Evolutionary conservation across 192 early-diverging fungal genomes (phyloP).

Genomic region (Backusella sp.): DNA sequence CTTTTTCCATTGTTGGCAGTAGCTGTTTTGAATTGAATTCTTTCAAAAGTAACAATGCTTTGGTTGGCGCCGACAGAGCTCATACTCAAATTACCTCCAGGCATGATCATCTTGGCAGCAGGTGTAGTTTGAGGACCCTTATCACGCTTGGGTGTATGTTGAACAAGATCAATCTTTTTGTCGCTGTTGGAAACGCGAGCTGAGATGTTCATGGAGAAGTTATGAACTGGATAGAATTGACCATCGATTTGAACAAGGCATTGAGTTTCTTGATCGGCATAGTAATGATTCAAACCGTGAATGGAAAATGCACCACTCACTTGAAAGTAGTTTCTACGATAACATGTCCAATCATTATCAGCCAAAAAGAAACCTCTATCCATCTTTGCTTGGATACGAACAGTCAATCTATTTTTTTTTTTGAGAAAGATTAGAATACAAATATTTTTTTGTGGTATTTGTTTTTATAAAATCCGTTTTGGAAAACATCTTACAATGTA

Average conservation of each 20-base stretch:
- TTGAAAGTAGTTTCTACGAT: conserved; percentile 93
- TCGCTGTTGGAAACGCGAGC: conserved; percentile 73
- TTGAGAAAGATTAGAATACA: not conserved
- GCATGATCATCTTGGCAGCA: conserved; percentile 53
- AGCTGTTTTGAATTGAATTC: conserved; percentile 96
- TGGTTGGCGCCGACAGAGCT: conserved; percentile 38
- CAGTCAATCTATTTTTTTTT: conserved; percentile 14
- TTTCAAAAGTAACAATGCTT: conserved; percentile 75
- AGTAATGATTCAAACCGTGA: conserved; percentile 26
- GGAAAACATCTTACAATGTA: conserved; percentile 36
- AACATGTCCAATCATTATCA: conserved; percentile 90
- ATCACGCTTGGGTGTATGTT: conserved; percentile 93
- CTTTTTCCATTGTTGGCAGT: conserved; percentile 96
- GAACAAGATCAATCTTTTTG: conserved; percentile 81
- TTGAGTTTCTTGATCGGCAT: conserved; percentile 50
- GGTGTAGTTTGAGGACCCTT: conserved; percentile 88
- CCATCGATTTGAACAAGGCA: conserved; percentile 72
- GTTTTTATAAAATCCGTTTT: not conserved
- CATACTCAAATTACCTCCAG: conserved; percentile 57
- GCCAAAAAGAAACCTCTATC: conserved; percentile 94
- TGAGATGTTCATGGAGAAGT: conserved; percentile 76
- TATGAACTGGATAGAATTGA: conserved; percentile 52
- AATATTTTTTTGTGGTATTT: not conserved
- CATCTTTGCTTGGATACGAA: conserved; percentile 71
- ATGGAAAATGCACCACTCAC: conserved; percentile 63